Conservation (phyloP, 106 monocot species). For the Hemerocallis citrina region DNA sequence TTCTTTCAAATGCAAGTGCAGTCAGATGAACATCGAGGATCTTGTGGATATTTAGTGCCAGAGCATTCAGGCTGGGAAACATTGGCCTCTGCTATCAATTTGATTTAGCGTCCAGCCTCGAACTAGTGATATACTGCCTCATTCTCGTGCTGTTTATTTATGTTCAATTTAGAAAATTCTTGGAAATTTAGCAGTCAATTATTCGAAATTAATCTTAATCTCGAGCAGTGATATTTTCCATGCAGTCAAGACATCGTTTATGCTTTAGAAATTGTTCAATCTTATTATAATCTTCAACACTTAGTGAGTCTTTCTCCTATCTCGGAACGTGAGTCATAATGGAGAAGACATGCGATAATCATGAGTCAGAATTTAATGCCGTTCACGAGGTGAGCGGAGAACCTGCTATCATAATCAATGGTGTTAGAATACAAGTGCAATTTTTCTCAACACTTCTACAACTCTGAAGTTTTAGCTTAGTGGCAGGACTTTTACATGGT, state of each 20-base stretch:
- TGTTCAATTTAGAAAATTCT: neutral
- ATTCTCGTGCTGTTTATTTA: neutral
- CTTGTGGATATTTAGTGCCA: neutral
- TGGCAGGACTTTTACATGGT: no score
- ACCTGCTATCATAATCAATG: conserved; percentile 59
- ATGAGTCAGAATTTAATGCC: conserved; percentile 13
- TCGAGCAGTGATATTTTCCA: neutral
- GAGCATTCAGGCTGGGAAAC: neutral
- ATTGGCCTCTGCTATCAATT: neutral
- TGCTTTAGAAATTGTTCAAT: neutral
- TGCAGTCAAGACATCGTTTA: neutral
- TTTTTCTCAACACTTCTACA: no score
- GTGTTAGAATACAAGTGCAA: conserved; percentile 36
- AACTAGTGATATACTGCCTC: neutral
- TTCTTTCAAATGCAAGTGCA: neutral
- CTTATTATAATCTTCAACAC: neutral
- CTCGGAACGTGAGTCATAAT: conserved; percentile 4
- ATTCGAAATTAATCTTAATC: neutral
- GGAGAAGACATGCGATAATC: conserved; percentile 7
- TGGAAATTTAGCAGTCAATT: neutral
- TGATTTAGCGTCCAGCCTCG: neutral
- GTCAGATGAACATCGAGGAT: neutral
- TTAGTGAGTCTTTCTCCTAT: neutral
- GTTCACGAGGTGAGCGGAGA: conserved; percentile 52
- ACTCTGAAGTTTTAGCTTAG: no score